Evolutionary conservation across 139 green algal species (phyloP).

Genomic region (Auxenochlorella pyrenoidosa): DNA sequence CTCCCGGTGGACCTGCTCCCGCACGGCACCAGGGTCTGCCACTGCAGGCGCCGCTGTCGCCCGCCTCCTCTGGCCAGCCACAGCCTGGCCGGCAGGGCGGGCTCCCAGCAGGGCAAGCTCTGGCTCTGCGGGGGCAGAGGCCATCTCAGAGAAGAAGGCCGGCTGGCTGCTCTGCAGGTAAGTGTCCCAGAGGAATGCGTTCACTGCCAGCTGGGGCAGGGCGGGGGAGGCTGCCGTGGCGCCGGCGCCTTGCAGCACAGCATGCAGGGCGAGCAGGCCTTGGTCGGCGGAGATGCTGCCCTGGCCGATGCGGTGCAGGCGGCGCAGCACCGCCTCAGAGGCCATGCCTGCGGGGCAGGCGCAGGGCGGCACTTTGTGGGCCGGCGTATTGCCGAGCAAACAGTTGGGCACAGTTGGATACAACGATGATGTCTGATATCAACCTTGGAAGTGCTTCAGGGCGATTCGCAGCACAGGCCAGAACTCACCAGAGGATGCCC

Average conservation of each 20-base stretch:
- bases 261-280: slow-evolving; percentile 52
- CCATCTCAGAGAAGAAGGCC: slow-evolving; percentile 44
- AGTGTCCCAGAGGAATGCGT: slow-evolving; percentile 45
- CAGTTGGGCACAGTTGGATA: too few species aligned
- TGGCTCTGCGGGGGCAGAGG: background rate
- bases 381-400: too few species aligned
- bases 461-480: too few species aligned
- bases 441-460: too few species aligned
- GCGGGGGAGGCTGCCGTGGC: background rate
- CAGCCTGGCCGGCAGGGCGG: background rate
- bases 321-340: slow-evolving; percentile 48
- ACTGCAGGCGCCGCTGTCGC: background rate
- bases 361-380: background rate
- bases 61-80: background rate
- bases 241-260: slow-evolving; percentile 5
- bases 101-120: background rate
- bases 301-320: slow-evolving; percentile 52
- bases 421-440: too few species aligned
- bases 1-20: slow-evolving; percentile 28
- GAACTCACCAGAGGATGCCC: slow-evolving; percentile 54
- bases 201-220: slow-evolving; percentile 41
- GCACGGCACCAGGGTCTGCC: slow-evolving; percentile 23
- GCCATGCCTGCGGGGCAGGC: slow-evolving; percentile 37
- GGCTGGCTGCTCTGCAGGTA: slow-evolving; percentile 36
- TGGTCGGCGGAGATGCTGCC: slow-evolving; percentile 48